Evolutionary conservation across 805 yeast species (phyloP).

Genomic region (Saturnispora serradocipensis): DNA sequence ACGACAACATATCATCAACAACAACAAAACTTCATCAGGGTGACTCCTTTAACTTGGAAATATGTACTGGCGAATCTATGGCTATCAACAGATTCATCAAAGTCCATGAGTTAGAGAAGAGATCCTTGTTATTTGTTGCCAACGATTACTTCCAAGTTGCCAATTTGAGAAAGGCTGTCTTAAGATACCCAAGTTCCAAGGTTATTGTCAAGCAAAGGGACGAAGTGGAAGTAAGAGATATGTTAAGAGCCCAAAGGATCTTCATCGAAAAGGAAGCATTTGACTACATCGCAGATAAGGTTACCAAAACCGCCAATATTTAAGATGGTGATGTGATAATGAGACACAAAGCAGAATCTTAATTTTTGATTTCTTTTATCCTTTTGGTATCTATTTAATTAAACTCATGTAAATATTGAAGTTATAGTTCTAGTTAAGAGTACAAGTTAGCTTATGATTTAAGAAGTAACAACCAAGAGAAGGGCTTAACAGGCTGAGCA

Average conservation of each 20-base stretch:
- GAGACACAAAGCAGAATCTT: not conserved
- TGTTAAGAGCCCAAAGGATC: constrained; percentile 69
- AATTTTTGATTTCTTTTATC: not conserved
- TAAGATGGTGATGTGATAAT: not conserved
- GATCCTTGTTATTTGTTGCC: constrained; percentile 61
- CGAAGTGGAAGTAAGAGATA: constrained; percentile 73
- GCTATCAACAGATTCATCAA: constrained; percentile 31
- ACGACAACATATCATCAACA: constrained; percentile 11
- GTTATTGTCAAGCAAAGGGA: constrained; percentile 66
- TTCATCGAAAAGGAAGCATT: constrained; percentile 67
- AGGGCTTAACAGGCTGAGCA: not conserved
- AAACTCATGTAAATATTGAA: constrained; percentile 1
- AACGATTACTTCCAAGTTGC: constrained; percentile 33
- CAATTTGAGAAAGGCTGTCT: constrained; percentile 55
- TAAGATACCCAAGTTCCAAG: constrained; percentile 36
- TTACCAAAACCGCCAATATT: constrained; percentile 15
- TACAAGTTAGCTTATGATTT: no score
- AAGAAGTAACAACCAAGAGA: not conserved
- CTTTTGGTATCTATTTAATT: not conserved
- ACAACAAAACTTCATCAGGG: constrained; percentile 13
- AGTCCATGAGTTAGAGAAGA: constrained; percentile 39
- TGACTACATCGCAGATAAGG: constrained; percentile 41
- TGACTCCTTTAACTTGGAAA: constrained; percentile 24
- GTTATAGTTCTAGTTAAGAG: not conserved
- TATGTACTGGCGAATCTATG: constrained; percentile 23